These are phyloP conservation scores for Geranomyces variabilis DNA, from an alignment of 192 early-diverging fungal genomes.

Conservation along the genomic window DNA sequence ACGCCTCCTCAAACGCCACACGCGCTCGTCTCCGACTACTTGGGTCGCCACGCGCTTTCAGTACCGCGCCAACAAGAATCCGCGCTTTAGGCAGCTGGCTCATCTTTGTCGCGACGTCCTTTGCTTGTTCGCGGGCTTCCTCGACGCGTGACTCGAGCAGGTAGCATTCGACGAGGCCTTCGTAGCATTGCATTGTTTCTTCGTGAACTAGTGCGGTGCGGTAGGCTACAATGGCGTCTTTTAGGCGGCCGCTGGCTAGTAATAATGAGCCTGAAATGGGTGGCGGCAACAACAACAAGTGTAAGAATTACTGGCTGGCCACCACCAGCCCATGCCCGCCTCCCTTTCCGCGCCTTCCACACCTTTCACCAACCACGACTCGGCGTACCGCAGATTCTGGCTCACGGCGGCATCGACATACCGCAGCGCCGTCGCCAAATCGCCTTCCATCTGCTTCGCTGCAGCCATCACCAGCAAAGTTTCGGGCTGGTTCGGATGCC, in stretches of 20 bases:
- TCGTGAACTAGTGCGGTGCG: background rate
- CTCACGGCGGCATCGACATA: constrained; percentile 3
- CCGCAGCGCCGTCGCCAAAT: background rate
- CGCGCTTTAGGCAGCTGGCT: background rate
- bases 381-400: constrained; percentile 9
- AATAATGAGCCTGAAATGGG: constrained; percentile 4
- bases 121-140: background rate
- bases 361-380: constrained; percentile 22
- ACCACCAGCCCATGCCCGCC: no score
- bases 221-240: background rate
- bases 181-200: constrained; percentile 4
- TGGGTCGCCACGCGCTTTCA: constrained; percentile 5
- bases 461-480: constrained; percentile 9
- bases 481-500: constrained; percentile 2
- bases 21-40: background rate
- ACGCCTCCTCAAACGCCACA: constrained; percentile 7
- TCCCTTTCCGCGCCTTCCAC: no score
- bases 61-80: constrained; percentile 1
- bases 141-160: background rate
- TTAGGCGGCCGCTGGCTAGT: background rate
- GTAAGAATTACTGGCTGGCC: no score
- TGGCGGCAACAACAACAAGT: background rate
- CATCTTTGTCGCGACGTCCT: background rate
- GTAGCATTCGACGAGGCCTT: constrained; percentile 15
- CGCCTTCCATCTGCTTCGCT: background rate